Evolutionary conservation across 805 yeast species (phyloP).

Genomic region (Clavispora santaluciae): DNA sequence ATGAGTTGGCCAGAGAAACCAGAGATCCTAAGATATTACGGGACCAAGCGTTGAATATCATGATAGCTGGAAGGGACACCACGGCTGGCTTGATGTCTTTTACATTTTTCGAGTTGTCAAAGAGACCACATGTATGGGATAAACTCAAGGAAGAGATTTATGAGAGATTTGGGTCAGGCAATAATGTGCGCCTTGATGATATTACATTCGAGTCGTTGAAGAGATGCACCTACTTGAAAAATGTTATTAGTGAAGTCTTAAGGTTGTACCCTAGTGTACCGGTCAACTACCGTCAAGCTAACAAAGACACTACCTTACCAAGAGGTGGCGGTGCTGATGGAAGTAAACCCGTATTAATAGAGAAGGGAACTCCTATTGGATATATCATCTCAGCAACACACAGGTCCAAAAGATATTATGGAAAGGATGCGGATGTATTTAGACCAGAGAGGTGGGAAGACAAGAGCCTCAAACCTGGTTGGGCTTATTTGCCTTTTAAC

Average conservation of each 20-base stretch:
- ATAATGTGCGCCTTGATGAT: slow-evolving; percentile 16
- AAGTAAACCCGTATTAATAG: slow-evolving; percentile 5
- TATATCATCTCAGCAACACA: slow-evolving; percentile 20
- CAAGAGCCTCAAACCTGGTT: slow-evolving; percentile 14
- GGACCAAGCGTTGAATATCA: slow-evolving; percentile 13
- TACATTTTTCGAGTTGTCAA: slow-evolving; percentile 26
- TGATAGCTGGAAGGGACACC: slow-evolving; percentile 15
- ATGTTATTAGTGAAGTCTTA: slow-evolving; percentile 26
- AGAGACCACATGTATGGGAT: slow-evolving; percentile 24
- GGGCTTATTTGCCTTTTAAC: slow-evolving; percentile 12
- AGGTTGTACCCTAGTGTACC: slow-evolving; percentile 34
- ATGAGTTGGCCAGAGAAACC: slow-evolving; percentile 11
- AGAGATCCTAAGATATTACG: slow-evolving; percentile 10
- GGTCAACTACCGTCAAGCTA: slow-evolving; percentile 27
- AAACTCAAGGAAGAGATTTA: slow-evolving; percentile 25
- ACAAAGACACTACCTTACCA: slow-evolving; percentile 29
- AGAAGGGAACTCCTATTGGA: slow-evolving; percentile 15
- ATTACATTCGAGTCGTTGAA: slow-evolving; percentile 32
- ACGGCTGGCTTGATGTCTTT: slow-evolving; percentile 15
- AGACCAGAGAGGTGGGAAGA: slow-evolving; percentile 34
- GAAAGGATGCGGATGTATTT: slow-evolving; percentile 27
- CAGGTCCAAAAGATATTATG: slow-evolving; percentile 21
- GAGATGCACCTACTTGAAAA: slow-evolving; percentile 29
- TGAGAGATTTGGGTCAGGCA: slow-evolving; percentile 21
- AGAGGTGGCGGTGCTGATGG: slow-evolving; percentile 27